phyloP scores from a whole-genome alignment of 169 alveolate genomes.

The Plasmodium inui region DNA sequence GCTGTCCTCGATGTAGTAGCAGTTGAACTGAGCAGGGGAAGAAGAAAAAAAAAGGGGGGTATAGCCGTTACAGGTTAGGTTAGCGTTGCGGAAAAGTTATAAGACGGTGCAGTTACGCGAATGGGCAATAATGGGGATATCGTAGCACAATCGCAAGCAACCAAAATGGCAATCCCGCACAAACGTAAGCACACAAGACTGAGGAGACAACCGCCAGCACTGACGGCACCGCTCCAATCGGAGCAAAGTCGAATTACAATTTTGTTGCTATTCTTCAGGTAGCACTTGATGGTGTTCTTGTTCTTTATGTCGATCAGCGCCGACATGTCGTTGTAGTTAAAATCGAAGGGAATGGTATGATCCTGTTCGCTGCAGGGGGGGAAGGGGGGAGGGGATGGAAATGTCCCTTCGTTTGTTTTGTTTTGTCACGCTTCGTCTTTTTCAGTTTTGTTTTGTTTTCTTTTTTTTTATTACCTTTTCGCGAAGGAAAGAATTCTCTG shows the following conservation, averaged over 20 bases:
- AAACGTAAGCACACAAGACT: background rate
- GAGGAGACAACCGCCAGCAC: background rate
- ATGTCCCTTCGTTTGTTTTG: background rate
- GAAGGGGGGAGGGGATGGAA: background rate
- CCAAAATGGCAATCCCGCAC: too few species aligned
- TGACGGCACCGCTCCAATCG: background rate
- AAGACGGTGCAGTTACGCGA: background rate
- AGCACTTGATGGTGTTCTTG: slow-evolving; percentile 72
- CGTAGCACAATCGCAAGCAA: too few species aligned
- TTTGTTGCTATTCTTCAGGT: slow-evolving; percentile 62
- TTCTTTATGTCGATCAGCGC: slow-evolving; percentile 66
- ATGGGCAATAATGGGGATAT: background rate
- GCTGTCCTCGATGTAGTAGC: slow-evolving; percentile 66
- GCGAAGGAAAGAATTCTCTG: slow-evolving; percentile 22
- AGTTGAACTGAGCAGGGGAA: slow-evolving; percentile 28
- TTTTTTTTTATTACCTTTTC: slow-evolving; percentile 20
- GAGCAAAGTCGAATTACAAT: slow-evolving; percentile 26
- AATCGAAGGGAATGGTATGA: slow-evolving; percentile 33
- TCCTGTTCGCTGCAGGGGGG: slow-evolving; percentile 17
- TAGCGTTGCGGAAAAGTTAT: background rate
- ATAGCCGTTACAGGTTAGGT: background rate
- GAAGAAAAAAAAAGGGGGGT: background rate
- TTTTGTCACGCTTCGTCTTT: background rate
- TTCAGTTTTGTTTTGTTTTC: background rate
- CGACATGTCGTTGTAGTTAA: slow-evolving; percentile 15